A percentile compares a stretch with the other conserved stretches of the same genome.
phyloP scores from a whole-genome alignment of 805 yeast genomes.

The Schwanniomyces occidentalis region DNA sequence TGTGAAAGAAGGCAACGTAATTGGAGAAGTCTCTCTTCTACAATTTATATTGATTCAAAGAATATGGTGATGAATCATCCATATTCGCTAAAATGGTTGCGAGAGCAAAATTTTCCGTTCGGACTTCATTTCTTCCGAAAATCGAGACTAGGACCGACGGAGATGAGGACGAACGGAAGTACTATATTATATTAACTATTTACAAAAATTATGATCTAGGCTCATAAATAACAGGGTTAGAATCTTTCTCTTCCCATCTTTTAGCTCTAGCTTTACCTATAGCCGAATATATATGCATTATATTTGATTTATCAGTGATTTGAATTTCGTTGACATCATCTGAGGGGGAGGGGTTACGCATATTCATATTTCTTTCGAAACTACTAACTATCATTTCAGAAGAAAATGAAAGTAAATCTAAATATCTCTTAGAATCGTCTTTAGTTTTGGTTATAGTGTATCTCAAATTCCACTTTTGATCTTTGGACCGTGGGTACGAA shows the following conservation, averaged over 20 bases:
- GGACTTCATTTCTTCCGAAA: slow-evolving; percentile 1
- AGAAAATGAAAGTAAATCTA: slow-evolving; percentile 6
- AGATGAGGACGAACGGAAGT: slow-evolving; percentile 1
- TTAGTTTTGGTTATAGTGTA: slow-evolving; percentile 17
- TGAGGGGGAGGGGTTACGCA: not conserved
- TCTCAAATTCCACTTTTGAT: slow-evolving; percentile 21
- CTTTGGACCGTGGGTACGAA: slow-evolving; percentile 23
- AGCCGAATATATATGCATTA: slow-evolving; percentile 24
- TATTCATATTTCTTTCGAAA: slow-evolving; percentile 4
- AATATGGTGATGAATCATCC: too few species aligned
- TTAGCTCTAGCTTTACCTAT: slow-evolving; percentile 27
- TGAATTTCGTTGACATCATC: not conserved
- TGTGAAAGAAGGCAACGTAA: too few species aligned
- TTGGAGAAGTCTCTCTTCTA: too few species aligned
- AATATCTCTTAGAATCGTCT: slow-evolving; percentile 12
- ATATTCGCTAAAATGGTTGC: too few species aligned
- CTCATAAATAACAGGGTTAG: slow-evolving; percentile 18
- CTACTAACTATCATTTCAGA: slow-evolving; percentile 8
- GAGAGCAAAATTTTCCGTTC: slow-evolving; percentile 3
- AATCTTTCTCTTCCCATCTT: slow-evolving; percentile 25
- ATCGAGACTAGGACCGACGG: not conserved
- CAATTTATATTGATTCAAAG: too few species aligned
- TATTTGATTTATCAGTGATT: slow-evolving; percentile 4
- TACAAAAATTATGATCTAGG: slow-evolving; percentile 10
- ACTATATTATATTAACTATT: not conserved